Evolutionary conservation across 331 rosid species (phyloP).

Genomic region (Cydonia oblonga): DNA sequence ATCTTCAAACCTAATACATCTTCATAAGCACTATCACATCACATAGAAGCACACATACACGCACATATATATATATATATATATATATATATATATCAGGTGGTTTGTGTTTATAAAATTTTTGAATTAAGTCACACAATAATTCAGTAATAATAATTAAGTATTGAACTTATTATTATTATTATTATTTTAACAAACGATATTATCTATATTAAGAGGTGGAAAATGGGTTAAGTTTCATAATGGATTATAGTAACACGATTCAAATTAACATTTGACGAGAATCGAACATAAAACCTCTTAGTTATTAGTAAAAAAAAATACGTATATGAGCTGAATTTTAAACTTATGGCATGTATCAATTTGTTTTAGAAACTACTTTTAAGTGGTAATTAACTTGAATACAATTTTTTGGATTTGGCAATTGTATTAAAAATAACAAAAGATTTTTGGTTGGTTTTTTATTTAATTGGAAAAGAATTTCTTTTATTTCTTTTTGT

Average conservation of each 20-base stretch:
- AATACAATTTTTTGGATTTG: not conserved
- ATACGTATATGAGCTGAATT: too few species aligned
- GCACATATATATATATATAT: too few species aligned
- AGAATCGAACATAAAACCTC: accelerated
- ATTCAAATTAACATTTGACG: accelerated
- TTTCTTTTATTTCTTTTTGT: not conserved
- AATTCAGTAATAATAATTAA: too few species aligned
- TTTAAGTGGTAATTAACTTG: not conserved
- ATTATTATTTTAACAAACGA: too few species aligned
- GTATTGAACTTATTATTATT: too few species aligned
- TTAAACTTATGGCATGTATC: not conserved
- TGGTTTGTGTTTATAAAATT: not conserved
- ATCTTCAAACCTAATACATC: not conserved
- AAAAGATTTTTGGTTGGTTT: not conserved
- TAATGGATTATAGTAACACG: too few species aligned
- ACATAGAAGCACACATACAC: accelerated
- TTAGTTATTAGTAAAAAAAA: too few species aligned
- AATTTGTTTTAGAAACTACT: not conserved
- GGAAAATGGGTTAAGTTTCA: accelerated
- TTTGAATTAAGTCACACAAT: too few species aligned
- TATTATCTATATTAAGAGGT: too few species aligned
- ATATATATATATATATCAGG: too few species aligned
- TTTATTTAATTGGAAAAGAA: not conserved
- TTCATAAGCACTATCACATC: not conserved
- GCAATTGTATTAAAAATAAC: too few species aligned